phyloP scores from a whole-genome alignment of 805 yeast species.

The Wickerhamomyces bisporus region DNA sequence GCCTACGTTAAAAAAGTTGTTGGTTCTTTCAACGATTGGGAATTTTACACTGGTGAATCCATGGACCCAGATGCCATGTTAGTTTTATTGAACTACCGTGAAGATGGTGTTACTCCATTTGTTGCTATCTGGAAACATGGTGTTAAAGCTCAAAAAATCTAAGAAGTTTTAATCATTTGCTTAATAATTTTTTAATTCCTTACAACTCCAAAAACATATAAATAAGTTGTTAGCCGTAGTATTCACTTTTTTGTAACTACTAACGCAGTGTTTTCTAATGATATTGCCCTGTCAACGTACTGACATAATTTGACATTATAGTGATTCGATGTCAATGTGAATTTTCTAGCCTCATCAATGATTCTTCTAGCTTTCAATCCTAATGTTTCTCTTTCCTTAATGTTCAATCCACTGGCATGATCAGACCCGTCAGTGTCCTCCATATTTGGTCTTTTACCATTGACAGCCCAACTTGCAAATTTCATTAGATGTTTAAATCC shows the following conservation, averaged over 20 bases:
- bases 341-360: slow-evolving; percentile 66
- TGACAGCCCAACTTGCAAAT: slow-evolving; percentile 86
- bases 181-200: no score
- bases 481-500: slow-evolving; percentile 49
- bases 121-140: slow-evolving; percentile 99
- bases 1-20: slow-evolving; percentile 94
- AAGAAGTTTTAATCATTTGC: no score
- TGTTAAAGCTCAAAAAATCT: slow-evolving; percentile 83
- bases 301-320: slow-evolving; percentile 46
- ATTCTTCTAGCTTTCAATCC: slow-evolving; percentile 70
- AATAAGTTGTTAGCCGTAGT: no score
- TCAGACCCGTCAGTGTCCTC: slow-evolving; percentile 32
- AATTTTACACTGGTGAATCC: slow-evolving; percentile 98
- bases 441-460: slow-evolving; percentile 47
- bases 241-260: slow-evolving; percentile 19
- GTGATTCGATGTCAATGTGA: slow-evolving; percentile 37
- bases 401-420: slow-evolving; percentile 43
- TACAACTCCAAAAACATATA: no score
- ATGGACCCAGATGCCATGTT: slow-evolving; percentile 99
- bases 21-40: slow-evolving; percentile 97
- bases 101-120: slow-evolving; percentile 97
- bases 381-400: slow-evolving; percentile 45
- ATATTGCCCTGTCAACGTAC: slow-evolving; percentile 52
- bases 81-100: slow-evolving; percentile 98
- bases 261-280: slow-evolving; percentile 69